Evolutionary conservation across 2,329 filamentous ascomycete species (phyloP).

Genomic region (Cercospora zeae-maydis): DNA sequence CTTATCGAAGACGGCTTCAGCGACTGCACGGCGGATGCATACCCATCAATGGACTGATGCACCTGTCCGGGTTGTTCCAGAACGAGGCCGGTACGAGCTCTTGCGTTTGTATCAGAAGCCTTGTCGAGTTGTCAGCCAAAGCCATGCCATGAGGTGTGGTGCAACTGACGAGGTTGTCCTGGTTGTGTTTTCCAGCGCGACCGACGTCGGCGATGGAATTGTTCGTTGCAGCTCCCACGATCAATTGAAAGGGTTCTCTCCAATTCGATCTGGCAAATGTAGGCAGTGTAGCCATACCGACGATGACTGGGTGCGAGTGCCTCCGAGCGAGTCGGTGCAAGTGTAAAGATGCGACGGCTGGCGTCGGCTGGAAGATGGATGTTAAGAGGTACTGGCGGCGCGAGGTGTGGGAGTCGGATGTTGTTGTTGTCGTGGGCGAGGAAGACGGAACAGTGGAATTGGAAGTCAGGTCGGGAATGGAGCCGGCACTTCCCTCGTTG

Average conservation of each 20-base stretch:
- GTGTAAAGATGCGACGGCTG: conserved; percentile 17
- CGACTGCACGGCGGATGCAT: not conserved
- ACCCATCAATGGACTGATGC: conserved; percentile 24
- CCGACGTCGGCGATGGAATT: not conserved
- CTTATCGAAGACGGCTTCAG: not conserved
- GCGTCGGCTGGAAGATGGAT: conserved; percentile 21
- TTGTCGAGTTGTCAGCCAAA: not conserved
- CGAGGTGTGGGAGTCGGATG: conserved; percentile 5
- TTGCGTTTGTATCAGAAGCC: not conserved
- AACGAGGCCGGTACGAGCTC: not conserved
- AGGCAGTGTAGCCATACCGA: conserved; percentile 22
- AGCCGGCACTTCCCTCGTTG: conserved; percentile 1
- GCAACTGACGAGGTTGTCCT: conserved; percentile 4
- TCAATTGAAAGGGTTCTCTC: conserved; percentile 10
- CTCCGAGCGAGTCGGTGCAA: conserved; percentile 8
- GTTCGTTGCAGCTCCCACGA: conserved; percentile 10
- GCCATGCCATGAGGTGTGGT: not conserved
- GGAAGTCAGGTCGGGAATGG: conserved; percentile 5
- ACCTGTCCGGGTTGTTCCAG: conserved; percentile 22
- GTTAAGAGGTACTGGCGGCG: conserved; percentile 17
- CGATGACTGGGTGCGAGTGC: conserved; percentile 5
- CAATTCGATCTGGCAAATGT: conserved; percentile 12
- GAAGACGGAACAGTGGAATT: not conserved
- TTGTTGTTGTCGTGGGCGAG: conserved; percentile 3
- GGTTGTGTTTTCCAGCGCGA: not conserved